These are phyloP conservation scores for Rugosomyces carneus DNA, from an alignment of 1,284 basidiomycete species.

Conservation along the genomic window DNA sequence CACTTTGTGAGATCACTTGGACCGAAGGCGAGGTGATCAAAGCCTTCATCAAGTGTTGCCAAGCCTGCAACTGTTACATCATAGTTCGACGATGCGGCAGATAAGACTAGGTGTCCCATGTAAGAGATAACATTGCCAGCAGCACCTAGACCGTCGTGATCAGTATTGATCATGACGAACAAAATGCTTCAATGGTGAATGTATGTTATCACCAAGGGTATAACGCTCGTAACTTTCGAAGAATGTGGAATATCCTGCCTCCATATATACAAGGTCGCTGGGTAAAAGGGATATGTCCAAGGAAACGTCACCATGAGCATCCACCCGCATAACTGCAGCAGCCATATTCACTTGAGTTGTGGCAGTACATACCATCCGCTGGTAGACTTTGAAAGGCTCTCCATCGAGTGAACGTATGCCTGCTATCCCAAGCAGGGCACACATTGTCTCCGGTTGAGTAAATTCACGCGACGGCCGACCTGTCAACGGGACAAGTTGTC, in stretches of 20 bases:
- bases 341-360: slow-evolving; percentile 18
- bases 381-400: not conserved
- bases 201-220: slow-evolving; percentile 13
- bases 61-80: slow-evolving; percentile 1
- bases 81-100: too few species aligned
- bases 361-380: slow-evolving; percentile 15
- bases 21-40: not conserved
- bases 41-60: slow-evolving; percentile 6
- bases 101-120: not conserved
- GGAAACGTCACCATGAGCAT: slow-evolving; percentile 2
- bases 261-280: slow-evolving; percentile 11
- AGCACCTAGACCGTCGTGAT: slow-evolving; percentile 1
- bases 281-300: slow-evolving; percentile 11
- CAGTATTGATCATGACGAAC: slow-evolving; percentile 5
- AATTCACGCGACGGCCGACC: too few species aligned
- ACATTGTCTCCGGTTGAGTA: slow-evolving; percentile 8
- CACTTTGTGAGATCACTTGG: slow-evolving; percentile 2
- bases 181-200: slow-evolving; percentile 11
- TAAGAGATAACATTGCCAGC: slow-evolving; percentile 4
- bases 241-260: slow-evolving; percentile 11
- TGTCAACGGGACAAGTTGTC: slow-evolving; percentile 1
- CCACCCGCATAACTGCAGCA: slow-evolving; percentile 10
- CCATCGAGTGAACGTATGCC: slow-evolving; percentile 10
- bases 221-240: slow-evolving; percentile 14
- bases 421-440: slow-evolving; percentile 12